Percentiles rank a stretch among this genome's conserved stretches.
These are phyloP conservation scores for Dictyostelium brefeldianum DNA, from an alignment of 78 protist genomes.

Conservation along the genomic window DNA sequence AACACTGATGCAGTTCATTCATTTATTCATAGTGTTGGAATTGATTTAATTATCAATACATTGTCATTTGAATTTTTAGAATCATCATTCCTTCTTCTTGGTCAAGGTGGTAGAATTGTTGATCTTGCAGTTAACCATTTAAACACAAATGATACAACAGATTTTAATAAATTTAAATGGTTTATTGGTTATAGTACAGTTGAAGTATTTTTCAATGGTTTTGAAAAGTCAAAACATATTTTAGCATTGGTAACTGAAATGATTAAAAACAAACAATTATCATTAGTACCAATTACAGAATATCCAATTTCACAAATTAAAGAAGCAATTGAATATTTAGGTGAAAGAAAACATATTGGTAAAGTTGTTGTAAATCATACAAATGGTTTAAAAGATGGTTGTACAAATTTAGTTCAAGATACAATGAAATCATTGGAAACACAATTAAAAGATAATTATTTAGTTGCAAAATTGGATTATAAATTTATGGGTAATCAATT, in stretches of 20 bases:
- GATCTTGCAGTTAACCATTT: constrained; percentile 62
- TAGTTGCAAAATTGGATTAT: not conserved
- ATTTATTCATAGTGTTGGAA: constrained; percentile 20
- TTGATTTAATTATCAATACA: constrained; percentile 80
- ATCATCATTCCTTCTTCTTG: constrained; percentile 17
- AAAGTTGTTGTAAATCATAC: constrained; percentile 54
- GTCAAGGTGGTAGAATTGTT: constrained; percentile 66
- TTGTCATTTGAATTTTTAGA: constrained; percentile 36
- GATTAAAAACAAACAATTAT: not conserved
- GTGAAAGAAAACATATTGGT: constrained; percentile 57
- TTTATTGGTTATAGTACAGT: constrained; percentile 1
- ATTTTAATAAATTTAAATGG: constrained; percentile 24
- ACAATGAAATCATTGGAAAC: not conserved
- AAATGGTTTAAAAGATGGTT: not conserved
- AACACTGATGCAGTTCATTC: constrained; percentile 12
- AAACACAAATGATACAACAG: constrained; percentile 22
- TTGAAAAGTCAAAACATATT: not conserved
- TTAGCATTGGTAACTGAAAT: constrained; percentile 19
- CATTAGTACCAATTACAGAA: constrained; percentile 23
- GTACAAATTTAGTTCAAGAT: too few relatives aligned
- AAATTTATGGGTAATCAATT: not conserved
- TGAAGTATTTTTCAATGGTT: constrained; percentile 13
- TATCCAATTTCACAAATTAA: constrained; percentile 32
- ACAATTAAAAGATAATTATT: not conserved
- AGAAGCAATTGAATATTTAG: constrained; percentile 46